Evolutionary conservation across 2,329 filamentous ascomycete species (phyloP).

Genomic region (Harringtonia aguacate): DNA sequence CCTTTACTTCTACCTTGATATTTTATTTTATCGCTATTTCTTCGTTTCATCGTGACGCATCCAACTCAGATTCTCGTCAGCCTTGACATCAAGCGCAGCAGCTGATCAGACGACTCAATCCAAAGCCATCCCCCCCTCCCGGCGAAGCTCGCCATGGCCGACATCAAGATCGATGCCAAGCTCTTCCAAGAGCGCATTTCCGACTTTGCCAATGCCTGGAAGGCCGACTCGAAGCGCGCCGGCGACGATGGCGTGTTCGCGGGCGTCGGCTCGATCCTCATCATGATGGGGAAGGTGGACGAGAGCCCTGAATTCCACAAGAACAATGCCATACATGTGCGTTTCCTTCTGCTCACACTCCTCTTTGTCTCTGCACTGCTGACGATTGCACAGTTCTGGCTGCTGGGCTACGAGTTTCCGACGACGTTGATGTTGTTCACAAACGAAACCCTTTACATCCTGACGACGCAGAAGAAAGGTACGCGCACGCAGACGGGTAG

Average conservation of each 20-base stretch:
- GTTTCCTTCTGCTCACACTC: conserved; percentile 4
- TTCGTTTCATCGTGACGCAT: too few relatives aligned
- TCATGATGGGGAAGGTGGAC: conserved; percentile 92
- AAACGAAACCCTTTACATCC: conserved; percentile 74
- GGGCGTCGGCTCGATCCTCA: conserved; percentile 75
- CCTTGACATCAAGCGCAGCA: too few relatives aligned
- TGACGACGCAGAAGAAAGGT: conserved; percentile 98
- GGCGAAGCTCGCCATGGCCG: conserved; percentile 43
- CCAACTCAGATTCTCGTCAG: too few relatives aligned
- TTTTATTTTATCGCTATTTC: too few relatives aligned
- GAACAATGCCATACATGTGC: conserved; percentile 90
- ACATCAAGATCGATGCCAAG: conserved; percentile 92
- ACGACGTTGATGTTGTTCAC: conserved; percentile 92
- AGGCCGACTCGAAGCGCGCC: conserved; percentile 74
- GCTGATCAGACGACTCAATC: neutral
- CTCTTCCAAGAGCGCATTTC: conserved; percentile 89
- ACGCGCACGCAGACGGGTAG: neutral
- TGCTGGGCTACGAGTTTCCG: conserved; percentile 96
- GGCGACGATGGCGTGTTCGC: conserved; percentile 80
- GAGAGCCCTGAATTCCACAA: conserved; percentile 83
- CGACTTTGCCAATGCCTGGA: conserved; percentile 85
- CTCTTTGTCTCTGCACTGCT: neutral
- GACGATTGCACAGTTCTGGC: conserved; percentile 66
- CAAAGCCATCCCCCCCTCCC: neutral
- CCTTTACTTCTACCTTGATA: too few relatives aligned